Base-by-base conservation (phyloP, 192 early-diverging fungal species). In the Coemansia sp. region DNA sequence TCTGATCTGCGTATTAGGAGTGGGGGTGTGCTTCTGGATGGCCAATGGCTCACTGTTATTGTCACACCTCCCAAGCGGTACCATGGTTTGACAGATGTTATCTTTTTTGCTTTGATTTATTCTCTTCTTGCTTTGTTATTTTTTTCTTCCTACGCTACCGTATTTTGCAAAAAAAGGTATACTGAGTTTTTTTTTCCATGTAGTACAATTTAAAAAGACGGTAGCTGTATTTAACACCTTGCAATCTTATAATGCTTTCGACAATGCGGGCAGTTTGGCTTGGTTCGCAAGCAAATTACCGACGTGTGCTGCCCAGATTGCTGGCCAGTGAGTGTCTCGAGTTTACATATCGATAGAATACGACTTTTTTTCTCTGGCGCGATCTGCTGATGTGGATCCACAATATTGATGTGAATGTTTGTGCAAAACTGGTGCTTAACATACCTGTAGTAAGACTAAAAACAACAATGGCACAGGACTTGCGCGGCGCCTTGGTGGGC, bases 401-500 rank as follows among this genome's bases (percentile, higher is more conserved):
- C 11, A 17, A 0, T 19, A 27, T 11, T 30, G 54, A 46, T 17
- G 17, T 46, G 39, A 17, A 30, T 5, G 19, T 25, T 11, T 30
- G 21, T 24, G 25, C 54, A 30, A 56, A 56, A 23, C 54, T 11
- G 30, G 24, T 56, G 54, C 25, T 29, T 5, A 6, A 29, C 6
- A 19, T 29, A 3, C 23, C 54, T 19, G 21, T 56, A 56, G 54
- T 3, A 56, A 56, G 54, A 30, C 25, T 29, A 46, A 46, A 17
- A 14, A 46, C 54, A 6, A 19, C n/a, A 27, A 77, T 77, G 75
- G 36, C 76, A 52, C 72, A 79, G 60, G 58, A 80, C 64, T 74
- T 85, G 32, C 57, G 70, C 50, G 84, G 84, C 71, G 75, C 79
- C n/a, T 70, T 98, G 64, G 87, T 97, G 70, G 94, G 92, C 68